These are phyloP conservation scores for Hylodesmum podocarpum DNA, from an alignment of 306 rosid species.

Conservation along the genomic window DNA sequence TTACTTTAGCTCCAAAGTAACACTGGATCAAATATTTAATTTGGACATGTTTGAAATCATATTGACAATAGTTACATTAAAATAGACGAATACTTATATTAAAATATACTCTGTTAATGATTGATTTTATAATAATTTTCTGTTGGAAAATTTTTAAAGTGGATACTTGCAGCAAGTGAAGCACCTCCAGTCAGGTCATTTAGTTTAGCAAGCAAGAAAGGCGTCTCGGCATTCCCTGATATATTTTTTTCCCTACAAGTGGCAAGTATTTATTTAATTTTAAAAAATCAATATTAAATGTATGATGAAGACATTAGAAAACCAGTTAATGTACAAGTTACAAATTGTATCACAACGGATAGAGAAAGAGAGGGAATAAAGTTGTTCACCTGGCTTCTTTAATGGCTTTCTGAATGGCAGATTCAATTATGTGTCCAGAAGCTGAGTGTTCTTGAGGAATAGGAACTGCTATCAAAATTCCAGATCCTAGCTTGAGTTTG, in stretches of 20 bases:
- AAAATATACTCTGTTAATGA: neutral
- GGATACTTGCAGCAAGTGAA: slow-evolving; percentile 92
- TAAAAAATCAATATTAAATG: neutral
- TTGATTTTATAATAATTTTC: neutral
- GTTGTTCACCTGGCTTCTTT: slow-evolving; percentile 67
- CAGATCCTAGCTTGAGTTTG: slow-evolving; percentile 71
- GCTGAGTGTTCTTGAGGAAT: slow-evolving; percentile 78
- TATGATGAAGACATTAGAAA: slow-evolving; percentile 8
- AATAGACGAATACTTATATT: neutral
- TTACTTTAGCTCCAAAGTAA: too few relatives aligned
- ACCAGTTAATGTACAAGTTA: slow-evolving; percentile 12
- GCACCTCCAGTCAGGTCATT: slow-evolving; percentile 83
- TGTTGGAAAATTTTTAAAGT: slow-evolving; percentile 12
- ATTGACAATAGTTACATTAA: neutral
- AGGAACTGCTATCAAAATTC: slow-evolving; percentile 83
- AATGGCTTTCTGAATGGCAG: slow-evolving; percentile 74
- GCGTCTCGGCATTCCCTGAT: slow-evolving; percentile 82
- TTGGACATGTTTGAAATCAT: slow-evolving; percentile 6
- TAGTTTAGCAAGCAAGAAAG: slow-evolving; percentile 81
- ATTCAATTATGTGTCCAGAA: slow-evolving; percentile 76
- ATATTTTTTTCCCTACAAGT: slow-evolving; percentile 65
- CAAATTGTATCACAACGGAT: neutral
- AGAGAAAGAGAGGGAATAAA: slow-evolving; percentile 16
- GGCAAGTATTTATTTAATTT: neutral
- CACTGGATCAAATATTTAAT: slow-evolving; percentile 17